Evolutionary conservation across 805 yeast genomes (phyloP).

Genomic region (Saturnispora mendoncae): DNA sequence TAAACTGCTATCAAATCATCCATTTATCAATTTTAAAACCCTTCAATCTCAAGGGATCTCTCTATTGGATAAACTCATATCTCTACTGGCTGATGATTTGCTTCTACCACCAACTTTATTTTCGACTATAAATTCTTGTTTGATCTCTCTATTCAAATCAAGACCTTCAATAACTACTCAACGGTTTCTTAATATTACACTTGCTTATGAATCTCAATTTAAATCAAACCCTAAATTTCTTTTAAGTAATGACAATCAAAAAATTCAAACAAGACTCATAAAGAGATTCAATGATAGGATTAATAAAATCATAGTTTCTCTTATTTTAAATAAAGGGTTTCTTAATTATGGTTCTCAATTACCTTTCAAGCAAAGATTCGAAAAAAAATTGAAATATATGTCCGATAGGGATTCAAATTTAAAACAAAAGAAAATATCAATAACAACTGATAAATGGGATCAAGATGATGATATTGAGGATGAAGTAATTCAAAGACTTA

Average conservation of each 20-base stretch:
- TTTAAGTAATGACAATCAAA: constrained; percentile 1
- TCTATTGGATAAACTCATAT: constrained; percentile 56
- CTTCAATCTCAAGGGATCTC: constrained; percentile 67
- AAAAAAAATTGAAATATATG: constrained; percentile 27
- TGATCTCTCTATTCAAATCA: constrained; percentile 52
- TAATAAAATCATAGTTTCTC: constrained; percentile 27
- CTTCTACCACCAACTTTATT: constrained; percentile 48
- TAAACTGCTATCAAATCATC: too few species aligned
- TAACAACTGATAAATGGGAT: constrained; percentile 32
- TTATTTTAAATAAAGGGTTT: constrained; percentile 28
- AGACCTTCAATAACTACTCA: constrained; percentile 51
- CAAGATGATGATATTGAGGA: constrained; percentile 35
- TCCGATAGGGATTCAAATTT: constrained; percentile 23
- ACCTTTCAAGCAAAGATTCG: constrained; percentile 25
- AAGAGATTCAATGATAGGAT: constrained; percentile 31
- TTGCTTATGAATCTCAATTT: constrained; percentile 50
- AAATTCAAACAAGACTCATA: constrained; percentile 24
- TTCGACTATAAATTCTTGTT: constrained; percentile 59
- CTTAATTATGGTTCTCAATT: constrained; percentile 23
- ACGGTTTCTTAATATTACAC: constrained; percentile 49
- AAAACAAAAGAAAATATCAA: constrained; percentile 22
- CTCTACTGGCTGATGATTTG: constrained; percentile 46
- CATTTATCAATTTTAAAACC: constrained; percentile 36
- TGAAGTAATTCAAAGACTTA: constrained; percentile 19
- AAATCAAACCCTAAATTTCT: constrained; percentile 43